These are phyloP conservation scores for Talaromyces sp. DNA, from an alignment of 2,329 filamentous ascomycete species.

Conservation along the genomic window DNA sequence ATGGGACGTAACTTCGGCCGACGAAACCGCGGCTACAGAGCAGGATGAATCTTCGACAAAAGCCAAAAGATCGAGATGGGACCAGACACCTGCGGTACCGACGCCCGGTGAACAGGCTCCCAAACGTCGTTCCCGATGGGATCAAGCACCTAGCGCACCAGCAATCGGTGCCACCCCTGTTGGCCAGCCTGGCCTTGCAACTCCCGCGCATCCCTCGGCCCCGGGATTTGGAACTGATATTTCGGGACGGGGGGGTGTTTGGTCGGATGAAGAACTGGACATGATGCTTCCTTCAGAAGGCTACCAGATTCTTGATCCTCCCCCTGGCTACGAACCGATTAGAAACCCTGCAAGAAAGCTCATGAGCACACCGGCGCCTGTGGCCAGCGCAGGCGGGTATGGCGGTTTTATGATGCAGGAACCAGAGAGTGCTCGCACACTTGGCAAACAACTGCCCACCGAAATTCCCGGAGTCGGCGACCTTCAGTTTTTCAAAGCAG, in stretches of 20 bases:
- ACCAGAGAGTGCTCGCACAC: conserved; percentile 72
- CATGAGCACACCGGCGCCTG: conserved; percentile 66
- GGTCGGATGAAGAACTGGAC: conserved; percentile 93
- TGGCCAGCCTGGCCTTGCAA: conserved; percentile 67
- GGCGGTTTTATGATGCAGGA: conserved; percentile 97
- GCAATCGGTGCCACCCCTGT: conserved; percentile 66
- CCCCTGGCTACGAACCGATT: conserved; percentile 84
- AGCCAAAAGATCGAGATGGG: conserved; percentile 78
- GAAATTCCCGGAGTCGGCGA: conserved; percentile 96
- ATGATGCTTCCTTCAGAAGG: conserved; percentile 84
- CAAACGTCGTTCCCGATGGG: conserved; percentile 83
- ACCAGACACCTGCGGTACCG: conserved; percentile 65
- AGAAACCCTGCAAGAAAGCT: conserved; percentile 71
- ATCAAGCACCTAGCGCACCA: conserved; percentile 78
- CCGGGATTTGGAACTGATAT: conserved; percentile 77
- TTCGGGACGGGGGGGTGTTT: conserved; percentile 68
- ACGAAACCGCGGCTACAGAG: conserved; percentile 46
- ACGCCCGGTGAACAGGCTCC: conserved; percentile 50
- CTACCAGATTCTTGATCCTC: conserved; percentile 86
- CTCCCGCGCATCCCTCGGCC: conserved; percentile 69
- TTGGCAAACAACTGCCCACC: conserved; percentile 86
- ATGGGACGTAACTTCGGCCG: conserved; percentile 74
- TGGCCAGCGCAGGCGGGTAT: conserved; percentile 51
- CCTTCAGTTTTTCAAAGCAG: conserved; percentile 94
- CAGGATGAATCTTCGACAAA: conserved; percentile 53